phyloP scores from a whole-genome alignment of 2,329 filamentous ascomycete genomes.

The Ceratocystis destructans region DNA sequence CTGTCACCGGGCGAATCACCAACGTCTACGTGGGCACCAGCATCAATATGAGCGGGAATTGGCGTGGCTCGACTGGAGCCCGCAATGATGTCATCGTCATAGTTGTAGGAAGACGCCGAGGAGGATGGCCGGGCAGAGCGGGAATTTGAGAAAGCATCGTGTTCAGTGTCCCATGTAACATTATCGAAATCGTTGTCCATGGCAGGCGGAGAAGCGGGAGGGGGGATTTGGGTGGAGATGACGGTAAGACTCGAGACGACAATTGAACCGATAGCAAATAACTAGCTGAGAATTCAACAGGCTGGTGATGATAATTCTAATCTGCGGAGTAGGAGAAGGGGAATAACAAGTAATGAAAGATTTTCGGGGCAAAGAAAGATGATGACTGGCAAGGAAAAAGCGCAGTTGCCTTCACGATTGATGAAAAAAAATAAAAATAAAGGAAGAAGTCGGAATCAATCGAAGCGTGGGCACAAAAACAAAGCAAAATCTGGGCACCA shows the following conservation, averaged over 20 bases:
- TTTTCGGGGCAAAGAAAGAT: not conserved
- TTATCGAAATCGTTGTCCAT: conserved; percentile 64
- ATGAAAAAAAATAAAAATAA: not conserved
- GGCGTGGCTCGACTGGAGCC: conserved; percentile 10
- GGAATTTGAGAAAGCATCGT: conserved; percentile 27
- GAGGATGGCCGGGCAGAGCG: conserved; percentile 7
- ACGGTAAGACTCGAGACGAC: not conserved
- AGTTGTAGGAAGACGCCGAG: conserved; percentile 13
- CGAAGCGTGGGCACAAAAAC: not conserved
- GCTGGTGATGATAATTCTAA: too few relatives aligned
- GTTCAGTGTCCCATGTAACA: conserved; percentile 62
- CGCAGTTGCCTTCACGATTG: not conserved
- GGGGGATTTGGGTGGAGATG: not conserved
- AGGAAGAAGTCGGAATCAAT: not conserved
- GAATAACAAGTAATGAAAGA: not conserved
- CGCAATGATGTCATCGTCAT: conserved; percentile 9
- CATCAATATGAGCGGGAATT: not conserved
- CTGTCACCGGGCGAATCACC: conserved; percentile 31
- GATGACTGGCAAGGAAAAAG: not conserved
- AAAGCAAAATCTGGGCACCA: not conserved
- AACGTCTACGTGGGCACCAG: conserved; percentile 15
- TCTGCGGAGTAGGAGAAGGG: too few relatives aligned
- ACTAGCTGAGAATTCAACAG: too few relatives aligned
- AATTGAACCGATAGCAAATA: too few relatives aligned
- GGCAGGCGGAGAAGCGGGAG: conserved; percentile 22